phyloP scores from a whole-genome alignment of 2,329 filamentous ascomycete genomes.

The Alternaria angustiovoidea region DNA sequence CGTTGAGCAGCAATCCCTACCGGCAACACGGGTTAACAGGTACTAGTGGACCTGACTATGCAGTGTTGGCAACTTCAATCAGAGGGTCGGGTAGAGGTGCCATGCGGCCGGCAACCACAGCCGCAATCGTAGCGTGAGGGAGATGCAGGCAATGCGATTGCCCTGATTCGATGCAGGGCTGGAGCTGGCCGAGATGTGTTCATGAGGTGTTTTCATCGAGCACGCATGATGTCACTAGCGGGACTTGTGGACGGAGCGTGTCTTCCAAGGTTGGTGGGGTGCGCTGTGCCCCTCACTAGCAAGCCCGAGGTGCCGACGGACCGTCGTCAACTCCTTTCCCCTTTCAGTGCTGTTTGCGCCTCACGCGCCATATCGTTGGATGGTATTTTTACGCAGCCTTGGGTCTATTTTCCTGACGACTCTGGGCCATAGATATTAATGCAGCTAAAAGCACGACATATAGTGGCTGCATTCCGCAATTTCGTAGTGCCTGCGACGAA shows the following conservation, averaged over 20 bases:
- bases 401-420: neutral
- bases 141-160: conserved; percentile 1
- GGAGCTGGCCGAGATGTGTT: neutral
- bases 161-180: neutral
- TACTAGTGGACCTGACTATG: conserved; percentile 29
- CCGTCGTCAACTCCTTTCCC: conserved; percentile 14
- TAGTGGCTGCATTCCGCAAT: conserved; percentile 25
- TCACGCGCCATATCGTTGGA: conserved; percentile 3
- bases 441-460: conserved; percentile 28
- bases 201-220: neutral
- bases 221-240: conserved; percentile 23
- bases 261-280: conserved; percentile 2
- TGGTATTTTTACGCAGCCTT: conserved; percentile 3
- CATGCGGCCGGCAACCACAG: conserved; percentile 14
- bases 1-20: conserved; percentile 26
- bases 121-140: conserved; percentile 16
- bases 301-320: conserved; percentile 24
- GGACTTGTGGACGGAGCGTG: conserved; percentile 6
- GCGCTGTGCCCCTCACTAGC: conserved; percentile 23
- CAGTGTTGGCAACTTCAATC: conserved; percentile 19
- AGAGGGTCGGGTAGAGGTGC: conserved; percentile 13
- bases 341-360: conserved; percentile 11
- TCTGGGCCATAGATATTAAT: neutral
- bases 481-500: neutral
- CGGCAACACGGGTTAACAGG: conserved; percentile 23